phyloP scores from a whole-genome alignment of 2,329 filamentous ascomycete species.

The Neofusicoccum cordaticola region DNA sequence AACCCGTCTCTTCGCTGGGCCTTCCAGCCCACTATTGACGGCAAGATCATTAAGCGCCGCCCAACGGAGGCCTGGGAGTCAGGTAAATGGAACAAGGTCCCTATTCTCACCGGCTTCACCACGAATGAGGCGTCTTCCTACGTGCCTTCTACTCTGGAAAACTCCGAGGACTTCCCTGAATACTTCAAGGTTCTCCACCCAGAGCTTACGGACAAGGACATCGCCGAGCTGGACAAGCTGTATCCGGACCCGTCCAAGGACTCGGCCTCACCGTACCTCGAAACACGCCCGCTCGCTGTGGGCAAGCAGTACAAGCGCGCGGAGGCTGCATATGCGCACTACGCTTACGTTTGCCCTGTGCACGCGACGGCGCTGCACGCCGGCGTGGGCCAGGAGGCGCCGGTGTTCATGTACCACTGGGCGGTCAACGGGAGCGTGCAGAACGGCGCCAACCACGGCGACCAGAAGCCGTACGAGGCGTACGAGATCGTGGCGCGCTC shows the following conservation, averaged over 20 bases:
- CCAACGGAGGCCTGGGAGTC: slow-evolving; percentile 61
- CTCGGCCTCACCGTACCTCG: slow-evolving; percentile 41
- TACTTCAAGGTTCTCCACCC: slow-evolving; percentile 66
- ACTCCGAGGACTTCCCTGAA: slow-evolving; percentile 51
- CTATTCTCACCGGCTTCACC: slow-evolving; percentile 68
- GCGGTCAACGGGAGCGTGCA: slow-evolving; percentile 47
- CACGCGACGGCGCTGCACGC: slow-evolving; percentile 55
- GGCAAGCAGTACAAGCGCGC: slow-evolving; percentile 58
- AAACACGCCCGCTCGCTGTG: slow-evolving; percentile 36
- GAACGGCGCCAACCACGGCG: slow-evolving; percentile 33
- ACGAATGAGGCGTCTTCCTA: slow-evolving; percentile 68
- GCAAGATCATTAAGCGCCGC: slow-evolving; percentile 55
- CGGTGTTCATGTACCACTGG: slow-evolving; percentile 60
- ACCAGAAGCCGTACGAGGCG: slow-evolving; percentile 35
- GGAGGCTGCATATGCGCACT: slow-evolving; percentile 62
- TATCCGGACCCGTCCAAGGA: slow-evolving; percentile 59
- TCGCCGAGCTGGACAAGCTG: slow-evolving; percentile 54
- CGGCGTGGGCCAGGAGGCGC: slow-evolving; percentile 25
- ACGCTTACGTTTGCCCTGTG: slow-evolving; percentile 63
- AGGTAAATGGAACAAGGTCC: slow-evolving; percentile 54
- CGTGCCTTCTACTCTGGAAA: slow-evolving; percentile 51
- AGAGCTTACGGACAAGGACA: slow-evolving; percentile 50
- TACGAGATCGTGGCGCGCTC: slow-evolving; percentile 26
- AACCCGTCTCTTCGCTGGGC: slow-evolving; percentile 52
- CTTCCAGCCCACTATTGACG: slow-evolving; percentile 69